phyloP scores from a whole-genome alignment of 192 early-diverging fungal species.

The Coemansia furcata region DNA sequence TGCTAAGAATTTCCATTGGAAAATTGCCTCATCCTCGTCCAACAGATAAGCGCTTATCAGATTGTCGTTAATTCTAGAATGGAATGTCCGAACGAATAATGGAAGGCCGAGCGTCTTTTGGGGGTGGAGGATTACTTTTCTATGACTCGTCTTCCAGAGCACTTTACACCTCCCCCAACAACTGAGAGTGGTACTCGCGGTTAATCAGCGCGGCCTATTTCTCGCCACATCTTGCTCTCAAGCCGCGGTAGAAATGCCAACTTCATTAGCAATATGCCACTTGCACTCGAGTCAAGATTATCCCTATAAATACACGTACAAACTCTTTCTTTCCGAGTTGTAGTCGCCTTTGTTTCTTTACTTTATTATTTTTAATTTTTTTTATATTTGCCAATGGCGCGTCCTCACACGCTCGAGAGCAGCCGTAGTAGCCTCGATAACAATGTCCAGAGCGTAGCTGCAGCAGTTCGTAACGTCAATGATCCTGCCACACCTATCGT shows the following conservation, averaged over 20 bases:
- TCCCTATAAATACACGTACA: not conserved
- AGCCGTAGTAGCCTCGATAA: constrained; percentile 2
- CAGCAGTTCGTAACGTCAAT: not conserved
- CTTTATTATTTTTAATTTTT: not conserved
- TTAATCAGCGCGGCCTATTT: not conserved
- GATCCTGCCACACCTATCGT: not conserved
- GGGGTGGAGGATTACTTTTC: not conserved
- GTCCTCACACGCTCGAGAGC: constrained; percentile 1
- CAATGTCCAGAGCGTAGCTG: not conserved
- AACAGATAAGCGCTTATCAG: constrained; percentile 10
- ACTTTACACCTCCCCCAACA: not conserved
- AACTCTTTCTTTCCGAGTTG: not conserved
- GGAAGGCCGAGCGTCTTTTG: not conserved
- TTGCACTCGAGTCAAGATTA: not conserved
- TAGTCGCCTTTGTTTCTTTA: not conserved
- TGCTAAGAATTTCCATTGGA: not conserved
- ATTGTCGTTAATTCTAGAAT: not conserved
- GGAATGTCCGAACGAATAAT: not conserved
- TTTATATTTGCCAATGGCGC: not conserved
- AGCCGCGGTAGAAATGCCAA: not conserved
- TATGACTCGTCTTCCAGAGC: not conserved
- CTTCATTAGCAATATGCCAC: no score
- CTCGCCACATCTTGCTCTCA: not conserved
- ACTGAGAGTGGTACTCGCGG: not conserved
- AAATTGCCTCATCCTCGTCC: not conserved